Percentiles rank a stretch among this genome's conserved stretches.
These are phyloP conservation scores for Trichoderma brevicompactum DNA, from an alignment of 2,329 filamentous ascomycete species.

Conservation along the genomic window DNA sequence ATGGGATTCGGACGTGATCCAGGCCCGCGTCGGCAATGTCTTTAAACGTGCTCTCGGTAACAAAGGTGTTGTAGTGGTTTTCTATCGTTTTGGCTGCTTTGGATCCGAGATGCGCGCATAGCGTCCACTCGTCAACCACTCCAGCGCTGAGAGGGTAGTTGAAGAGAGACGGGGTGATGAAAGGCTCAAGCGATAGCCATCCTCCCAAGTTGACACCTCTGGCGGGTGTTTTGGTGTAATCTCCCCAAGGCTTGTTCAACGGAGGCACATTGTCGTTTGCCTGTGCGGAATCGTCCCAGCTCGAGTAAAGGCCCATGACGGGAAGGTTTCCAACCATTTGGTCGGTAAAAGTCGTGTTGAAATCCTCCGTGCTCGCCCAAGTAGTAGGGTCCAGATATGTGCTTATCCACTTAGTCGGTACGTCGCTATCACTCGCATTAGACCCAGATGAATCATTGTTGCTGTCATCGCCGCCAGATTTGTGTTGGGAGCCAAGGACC, in stretches of 20 bases:
- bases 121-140: conserved; percentile 87
- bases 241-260: conserved; percentile 73
- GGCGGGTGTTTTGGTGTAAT: conserved; percentile 78
- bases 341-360: conserved; percentile 93
- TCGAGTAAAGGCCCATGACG: conserved; percentile 82
- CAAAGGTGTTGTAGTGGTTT: conserved; percentile 86
- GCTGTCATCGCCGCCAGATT: conserved; percentile 33
- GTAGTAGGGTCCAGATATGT: conserved; percentile 86
- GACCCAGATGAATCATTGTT: conserved; percentile 39
- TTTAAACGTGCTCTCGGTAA: conserved; percentile 80
- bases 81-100: conserved; percentile 73
- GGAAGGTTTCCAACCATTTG: conserved; percentile 84
- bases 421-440: conserved; percentile 53
- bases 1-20: conserved; percentile 96
- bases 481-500: conserved; percentile 63
- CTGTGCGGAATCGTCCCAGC: conserved; percentile 81
- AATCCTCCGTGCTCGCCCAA: conserved; percentile 88
- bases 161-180: conserved; percentile 94
- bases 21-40: conserved; percentile 87
- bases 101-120: conserved; percentile 71
- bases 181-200: conserved; percentile 92
- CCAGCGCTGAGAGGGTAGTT: conserved; percentile 63
- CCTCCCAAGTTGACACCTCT: conserved; percentile 92
- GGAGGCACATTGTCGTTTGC: conserved; percentile 82
- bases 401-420: conserved; percentile 70